phyloP scores from a whole-genome alignment of 1,139 yeast species.

The Blastobotrys serpentis region DNA sequence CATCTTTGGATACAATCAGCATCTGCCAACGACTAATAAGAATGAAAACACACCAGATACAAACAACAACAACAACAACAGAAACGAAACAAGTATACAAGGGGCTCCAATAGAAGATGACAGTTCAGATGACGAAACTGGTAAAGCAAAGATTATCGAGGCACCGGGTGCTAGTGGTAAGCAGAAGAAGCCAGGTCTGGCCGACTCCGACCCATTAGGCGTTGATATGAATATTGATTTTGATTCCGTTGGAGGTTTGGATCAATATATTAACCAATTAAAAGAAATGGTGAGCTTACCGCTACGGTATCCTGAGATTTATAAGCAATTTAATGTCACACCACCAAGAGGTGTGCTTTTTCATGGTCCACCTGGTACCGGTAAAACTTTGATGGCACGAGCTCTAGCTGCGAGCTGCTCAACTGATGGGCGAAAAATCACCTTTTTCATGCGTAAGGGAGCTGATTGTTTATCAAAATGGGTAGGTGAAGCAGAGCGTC shows the following conservation, averaged over 20 bases:
- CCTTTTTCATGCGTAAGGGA: conserved; percentile 98
- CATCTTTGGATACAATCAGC: conserved; percentile 71
- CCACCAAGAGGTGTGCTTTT: conserved; percentile 98
- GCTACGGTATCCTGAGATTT: conserved; percentile 86
- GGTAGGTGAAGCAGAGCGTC: conserved; percentile 99
- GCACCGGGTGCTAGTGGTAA: conserved; percentile 45
- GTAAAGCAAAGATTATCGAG: conserved; percentile 39
- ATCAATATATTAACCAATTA: conserved; percentile 82
- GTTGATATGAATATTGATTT: conserved; percentile 92
- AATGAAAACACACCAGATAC: conserved; percentile 30
- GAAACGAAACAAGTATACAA: conserved; percentile 8
- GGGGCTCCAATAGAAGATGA: conserved; percentile 47
- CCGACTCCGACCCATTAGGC: conserved; percentile 95
- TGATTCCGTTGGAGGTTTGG: conserved; percentile 88
- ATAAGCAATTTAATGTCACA: conserved; percentile 83
- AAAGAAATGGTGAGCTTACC: conserved; percentile 98
- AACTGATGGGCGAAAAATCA: conserved; percentile 69
- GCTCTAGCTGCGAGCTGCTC: conserved; percentile 96
- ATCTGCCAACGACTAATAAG: neutral
- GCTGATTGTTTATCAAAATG: conserved; percentile 96
- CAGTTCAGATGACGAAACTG: conserved; percentile 59
- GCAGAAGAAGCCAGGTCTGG: conserved; percentile 58
- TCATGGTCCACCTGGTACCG: conserved; percentile 99
- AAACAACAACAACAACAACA: conserved; percentile 48
- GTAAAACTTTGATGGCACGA: conserved; percentile 96